Evolutionary conservation across 148 eudicot species (phyloP), one percentile per base, ranked within the genome.

Genomic region (Vaccinium macrocarpon): DNA sequence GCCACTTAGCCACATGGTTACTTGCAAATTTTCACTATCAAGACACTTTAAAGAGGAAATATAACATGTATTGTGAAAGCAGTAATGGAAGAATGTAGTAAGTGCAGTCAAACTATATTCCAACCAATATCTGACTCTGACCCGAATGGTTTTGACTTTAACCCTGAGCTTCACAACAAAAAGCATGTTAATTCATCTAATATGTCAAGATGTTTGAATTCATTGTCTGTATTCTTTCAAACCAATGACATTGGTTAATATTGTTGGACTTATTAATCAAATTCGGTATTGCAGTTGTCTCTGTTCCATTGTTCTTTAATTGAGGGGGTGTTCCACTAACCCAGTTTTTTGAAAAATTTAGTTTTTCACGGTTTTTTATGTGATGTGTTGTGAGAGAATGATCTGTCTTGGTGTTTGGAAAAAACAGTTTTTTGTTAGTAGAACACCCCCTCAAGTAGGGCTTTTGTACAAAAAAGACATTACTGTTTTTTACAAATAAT

Each of bases 281-380:
- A 48, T 76, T 21, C 11, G 79, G 51, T 49, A n/a, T 4, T 49
- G 79, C 48, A 76, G 79, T 76, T 76, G 53, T 55, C 79, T 48
- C 79, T 76, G 50, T 76, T 76, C 25, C 55, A 48, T 75, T 8
- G 25, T 75, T 75, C 12, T 42, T 46, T 38, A 4, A 8, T 42
- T 29, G 0, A 29, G 32, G 32, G 32, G 32, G 32, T 29, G 32
- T 29, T 29, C 32, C 32, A 29, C 32, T 29, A 29, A 29, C 32
- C n/a, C n/a, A n/a, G n/a, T n/a, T n/a, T n/a, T n/a, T n/a, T n/a
- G n/a, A n/a, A n/a, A n/a, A n/a, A n/a, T n/a, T n/a, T 29, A 1
- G 32, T 29, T 29, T 29, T 29, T 29, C 32, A 29, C 32, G 0
- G 32, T 29, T 29, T 29, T 29, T 29, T 1, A 1, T 72, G 16